Percentiles rank a stretch among this genome's conserved stretches.
phyloP scores from a whole-genome alignment of 257 asterid species.

The Forsythia viridissima region DNA sequence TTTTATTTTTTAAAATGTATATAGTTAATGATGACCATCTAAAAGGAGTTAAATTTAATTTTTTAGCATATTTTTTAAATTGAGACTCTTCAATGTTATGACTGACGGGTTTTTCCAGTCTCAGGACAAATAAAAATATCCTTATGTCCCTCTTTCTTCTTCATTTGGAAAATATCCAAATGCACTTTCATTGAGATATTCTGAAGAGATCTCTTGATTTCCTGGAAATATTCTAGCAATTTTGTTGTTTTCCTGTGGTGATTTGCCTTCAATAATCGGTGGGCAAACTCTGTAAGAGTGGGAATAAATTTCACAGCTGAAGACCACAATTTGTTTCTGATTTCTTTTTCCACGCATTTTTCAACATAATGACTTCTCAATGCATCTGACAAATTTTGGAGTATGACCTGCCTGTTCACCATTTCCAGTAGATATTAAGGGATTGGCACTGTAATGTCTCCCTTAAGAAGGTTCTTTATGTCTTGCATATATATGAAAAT shows the following conservation, averaged over 20 bases:
- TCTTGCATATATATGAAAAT: not conserved
- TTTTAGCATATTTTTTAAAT: not conserved
- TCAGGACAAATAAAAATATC: not conserved
- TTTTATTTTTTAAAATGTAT: too few relatives aligned
- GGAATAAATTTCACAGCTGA: not conserved
- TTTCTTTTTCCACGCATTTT: not conserved
- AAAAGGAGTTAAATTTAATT: not conserved
- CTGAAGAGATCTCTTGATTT: not conserved
- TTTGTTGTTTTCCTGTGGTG: not conserved
- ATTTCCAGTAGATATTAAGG: slow-evolving; percentile 5
- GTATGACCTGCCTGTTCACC: not conserved
- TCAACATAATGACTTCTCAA: not conserved
- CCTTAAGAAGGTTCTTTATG: slow-evolving; percentile 18
- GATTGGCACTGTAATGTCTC: slow-evolving; percentile 3
- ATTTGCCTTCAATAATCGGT: not conserved
- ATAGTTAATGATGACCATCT: not conserved
- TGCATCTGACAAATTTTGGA: slow-evolving; percentile 10
- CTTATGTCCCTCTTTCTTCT: not conserved
- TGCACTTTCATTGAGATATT: not conserved
- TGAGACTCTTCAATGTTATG: not conserved
- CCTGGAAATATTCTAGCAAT: not conserved
- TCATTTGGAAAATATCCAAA: not conserved
- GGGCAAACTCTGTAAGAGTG: not conserved
- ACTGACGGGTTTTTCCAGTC: not conserved
- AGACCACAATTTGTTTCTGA: not conserved